phyloP scores from a whole-genome alignment of 257 asterid species.

The Solanum pennellii region DNA sequence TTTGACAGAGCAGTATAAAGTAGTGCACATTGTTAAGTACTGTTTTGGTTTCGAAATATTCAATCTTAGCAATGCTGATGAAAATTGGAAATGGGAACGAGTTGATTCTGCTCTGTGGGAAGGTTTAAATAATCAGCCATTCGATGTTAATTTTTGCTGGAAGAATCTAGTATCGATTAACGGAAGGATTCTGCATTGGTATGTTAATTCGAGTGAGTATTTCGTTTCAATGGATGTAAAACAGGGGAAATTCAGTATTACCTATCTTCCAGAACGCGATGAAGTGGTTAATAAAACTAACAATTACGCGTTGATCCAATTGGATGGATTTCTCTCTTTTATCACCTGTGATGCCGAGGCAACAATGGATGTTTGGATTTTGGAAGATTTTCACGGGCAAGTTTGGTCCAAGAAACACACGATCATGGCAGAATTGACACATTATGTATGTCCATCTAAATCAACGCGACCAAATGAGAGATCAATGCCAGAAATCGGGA shows the following conservation, averaged over 20 bases:
- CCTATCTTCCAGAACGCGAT: neutral
- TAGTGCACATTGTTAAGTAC: conserved; percentile 1
- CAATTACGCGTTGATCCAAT: neutral
- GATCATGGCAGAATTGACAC: neutral
- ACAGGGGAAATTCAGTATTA: neutral
- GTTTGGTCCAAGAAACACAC: conserved; percentile 11
- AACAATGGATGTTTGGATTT: conserved; percentile 3
- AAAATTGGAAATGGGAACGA: conserved; percentile 1
- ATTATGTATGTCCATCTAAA: neutral
- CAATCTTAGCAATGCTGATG: neutral
- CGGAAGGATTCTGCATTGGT: neutral
- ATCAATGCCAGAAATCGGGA: neutral
- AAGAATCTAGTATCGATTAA: neutral
- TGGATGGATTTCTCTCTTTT: neutral
- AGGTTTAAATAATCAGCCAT: neutral
- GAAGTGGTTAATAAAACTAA: neutral
- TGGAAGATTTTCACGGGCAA: neutral
- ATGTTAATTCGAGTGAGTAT: neutral
- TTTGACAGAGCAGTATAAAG: neutral
- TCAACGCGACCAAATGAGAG: neutral
- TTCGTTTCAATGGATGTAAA: conserved; percentile 1
- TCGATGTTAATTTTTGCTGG: neutral
- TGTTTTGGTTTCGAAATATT: conserved; percentile 5
- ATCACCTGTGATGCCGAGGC: neutral
- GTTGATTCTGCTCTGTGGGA: neutral